phyloP scores from a whole-genome alignment of 352 stramenopile species.

The Elongisporangium prolatum region DNA sequence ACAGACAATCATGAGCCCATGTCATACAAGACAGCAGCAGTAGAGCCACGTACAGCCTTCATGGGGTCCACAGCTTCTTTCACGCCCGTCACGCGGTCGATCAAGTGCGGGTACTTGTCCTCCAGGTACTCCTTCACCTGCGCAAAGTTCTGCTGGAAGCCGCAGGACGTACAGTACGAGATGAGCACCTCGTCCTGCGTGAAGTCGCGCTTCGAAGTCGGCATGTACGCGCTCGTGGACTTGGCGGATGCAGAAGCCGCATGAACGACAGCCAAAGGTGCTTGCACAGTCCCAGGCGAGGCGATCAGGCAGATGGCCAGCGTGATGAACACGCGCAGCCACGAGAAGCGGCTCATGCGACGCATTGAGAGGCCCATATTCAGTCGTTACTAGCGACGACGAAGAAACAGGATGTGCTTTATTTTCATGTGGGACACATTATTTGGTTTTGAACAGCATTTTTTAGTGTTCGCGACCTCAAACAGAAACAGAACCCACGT shows the following conservation, averaged over 20 bases:
- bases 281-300: constrained; percentile 8
- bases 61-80: constrained; percentile 59
- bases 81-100: constrained; percentile 50
- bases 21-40: neutral
- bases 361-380: constrained; percentile 14
- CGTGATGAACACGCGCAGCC: constrained; percentile 21
- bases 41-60: constrained; percentile 26
- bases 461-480: no score
- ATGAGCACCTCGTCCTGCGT: constrained; percentile 64
- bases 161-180: constrained; percentile 68
- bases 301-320: constrained; percentile 24
- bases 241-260: constrained; percentile 14
- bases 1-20: neutral
- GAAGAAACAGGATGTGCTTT: no score
- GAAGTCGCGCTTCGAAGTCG: constrained; percentile 21
- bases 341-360: constrained; percentile 14
- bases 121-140: constrained; percentile 67
- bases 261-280: neutral
- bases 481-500: no score
- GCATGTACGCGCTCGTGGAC: constrained; percentile 7
- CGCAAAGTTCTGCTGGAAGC: constrained; percentile 76
- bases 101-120: constrained; percentile 68
- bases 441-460: no score
- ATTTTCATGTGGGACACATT: neutral
- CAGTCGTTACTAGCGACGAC: neutral